Conservation (phyloP, 805 yeast species). For the Metschnikowia lochheadii region DNA sequence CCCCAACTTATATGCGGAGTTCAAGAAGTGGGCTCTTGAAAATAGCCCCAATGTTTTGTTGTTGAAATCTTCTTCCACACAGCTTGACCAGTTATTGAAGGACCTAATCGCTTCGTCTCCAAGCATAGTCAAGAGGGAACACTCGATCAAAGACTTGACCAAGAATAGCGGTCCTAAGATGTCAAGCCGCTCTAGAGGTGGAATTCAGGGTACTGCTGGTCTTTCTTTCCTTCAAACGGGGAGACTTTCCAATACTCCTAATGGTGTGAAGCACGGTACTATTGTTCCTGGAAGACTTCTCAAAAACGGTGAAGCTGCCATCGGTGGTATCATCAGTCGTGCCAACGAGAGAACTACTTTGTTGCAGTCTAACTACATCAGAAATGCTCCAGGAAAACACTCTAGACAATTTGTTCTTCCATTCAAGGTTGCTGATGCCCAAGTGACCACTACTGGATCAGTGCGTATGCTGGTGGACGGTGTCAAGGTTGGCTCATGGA, state of each 20-base stretch:
- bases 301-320: constrained; percentile 48
- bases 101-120: constrained; percentile 26
- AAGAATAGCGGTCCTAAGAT: constrained; percentile 15
- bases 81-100: constrained; percentile 28
- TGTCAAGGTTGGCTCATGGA: constrained; percentile 39
- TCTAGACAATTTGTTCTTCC: constrained; percentile 44
- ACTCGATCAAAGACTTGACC: constrained; percentile 22
- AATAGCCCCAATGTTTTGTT: constrained; percentile 41
- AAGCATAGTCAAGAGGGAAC: constrained; percentile 20
- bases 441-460: constrained; percentile 35
- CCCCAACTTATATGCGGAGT: constrained; percentile 46
- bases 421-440: constrained; percentile 36
- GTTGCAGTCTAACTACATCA: constrained; percentile 33
- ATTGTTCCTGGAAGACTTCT: constrained; percentile 69
- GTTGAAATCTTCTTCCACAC: constrained; percentile 22
- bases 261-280: constrained; percentile 54
- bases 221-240: constrained; percentile 67
- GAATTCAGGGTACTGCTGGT: constrained; percentile 70
- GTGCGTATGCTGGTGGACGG: constrained; percentile 39
- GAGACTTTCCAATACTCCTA: constrained; percentile 63
- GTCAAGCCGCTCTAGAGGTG: constrained; percentile 13
- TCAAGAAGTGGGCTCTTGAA: constrained; percentile 50
- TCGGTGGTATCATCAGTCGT: constrained; percentile 49
- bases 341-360: constrained; percentile 30
- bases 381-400: constrained; percentile 36